Percentiles rank a stretch among this genome's conserved stretches.
Evolutionary conservation across 2,329 filamentous ascomycete species (phyloP).

Genomic region (Rhynchosporium secalis): DNA sequence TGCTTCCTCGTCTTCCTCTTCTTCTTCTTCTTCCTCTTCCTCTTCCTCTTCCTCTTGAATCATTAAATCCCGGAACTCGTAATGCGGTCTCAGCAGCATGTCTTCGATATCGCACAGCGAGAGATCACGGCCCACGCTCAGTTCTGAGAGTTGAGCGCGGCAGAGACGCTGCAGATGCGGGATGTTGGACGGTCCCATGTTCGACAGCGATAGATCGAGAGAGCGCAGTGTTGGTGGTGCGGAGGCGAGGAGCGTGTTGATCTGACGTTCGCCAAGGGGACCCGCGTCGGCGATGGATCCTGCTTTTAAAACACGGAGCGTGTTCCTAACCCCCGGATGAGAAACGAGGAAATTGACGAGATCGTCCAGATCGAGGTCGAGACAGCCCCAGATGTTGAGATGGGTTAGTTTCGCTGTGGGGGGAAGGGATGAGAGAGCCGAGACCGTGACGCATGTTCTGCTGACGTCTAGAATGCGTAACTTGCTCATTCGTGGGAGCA

Average conservation of each 20-base stretch:
- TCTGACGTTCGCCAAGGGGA: conserved; percentile 14
- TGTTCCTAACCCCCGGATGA: conserved; percentile 12
- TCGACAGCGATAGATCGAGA: conserved; percentile 22
- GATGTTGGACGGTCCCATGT: conserved; percentile 17
- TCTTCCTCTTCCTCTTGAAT: neutral
- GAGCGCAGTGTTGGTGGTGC: conserved; percentile 11
- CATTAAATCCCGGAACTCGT: neutral
- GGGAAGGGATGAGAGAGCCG: conserved; percentile 13
- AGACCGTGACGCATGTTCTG: neutral
- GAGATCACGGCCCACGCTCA: conserved; percentile 23
- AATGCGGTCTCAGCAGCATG: conserved; percentile 17
- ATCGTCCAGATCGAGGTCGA: neutral
- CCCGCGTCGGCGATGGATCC: conserved; percentile 7
- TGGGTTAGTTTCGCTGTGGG: conserved; percentile 7
- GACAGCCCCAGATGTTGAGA: conserved; percentile 16
- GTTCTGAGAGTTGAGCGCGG: conserved; percentile 18
- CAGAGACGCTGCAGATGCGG: conserved; percentile 17
- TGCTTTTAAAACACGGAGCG: conserved; percentile 12
- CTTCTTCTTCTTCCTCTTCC: neutral
- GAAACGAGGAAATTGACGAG: conserved; percentile 14
- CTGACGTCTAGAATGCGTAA: conserved; percentile 18
- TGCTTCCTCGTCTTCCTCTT: neutral
- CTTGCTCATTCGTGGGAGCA: conserved; percentile 13
- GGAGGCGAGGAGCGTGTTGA: conserved; percentile 7
- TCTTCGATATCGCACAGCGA: conserved; percentile 26